Percentiles rank a stretch among this genome's conserved stretches.
Conservation (phyloP, 176 grass and related monocot species). For the Phyllostachys edulis region DNA sequence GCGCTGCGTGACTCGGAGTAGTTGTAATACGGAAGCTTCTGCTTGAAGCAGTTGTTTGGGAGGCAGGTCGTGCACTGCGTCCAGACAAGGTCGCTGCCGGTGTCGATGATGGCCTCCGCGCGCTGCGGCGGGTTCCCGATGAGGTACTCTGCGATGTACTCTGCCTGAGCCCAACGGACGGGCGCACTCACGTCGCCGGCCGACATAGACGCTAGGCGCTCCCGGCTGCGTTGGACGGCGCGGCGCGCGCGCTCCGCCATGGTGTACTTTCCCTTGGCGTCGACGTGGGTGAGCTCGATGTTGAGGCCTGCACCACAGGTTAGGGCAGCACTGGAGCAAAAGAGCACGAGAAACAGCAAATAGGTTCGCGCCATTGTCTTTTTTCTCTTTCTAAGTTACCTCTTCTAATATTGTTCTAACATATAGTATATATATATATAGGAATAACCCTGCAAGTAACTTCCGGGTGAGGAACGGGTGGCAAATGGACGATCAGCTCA, state of each 20-base stretch:
- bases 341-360: neutral
- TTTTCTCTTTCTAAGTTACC: too few species aligned
- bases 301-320: neutral
- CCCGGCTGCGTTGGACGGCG: neutral
- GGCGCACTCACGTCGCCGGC: neutral
- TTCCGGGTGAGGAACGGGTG: too few species aligned
- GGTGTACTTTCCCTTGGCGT: conserved; percentile 23
- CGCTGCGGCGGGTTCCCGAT: conserved; percentile 21
- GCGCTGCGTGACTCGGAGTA: neutral
- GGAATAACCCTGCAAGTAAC: too few species aligned
- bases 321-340: neutral
- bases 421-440: too few species aligned
- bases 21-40: conserved; percentile 31
- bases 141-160: conserved; percentile 21
- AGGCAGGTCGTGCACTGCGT: neutral
- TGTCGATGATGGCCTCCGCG: conserved; percentile 10
- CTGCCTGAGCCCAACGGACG: neutral
- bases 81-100: neutral
- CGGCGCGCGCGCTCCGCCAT: conserved; percentile 29
- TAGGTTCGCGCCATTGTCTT: conserved; percentile 23
- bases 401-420: too few species aligned
- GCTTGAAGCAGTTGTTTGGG: neutral
- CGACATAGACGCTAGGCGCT: neutral
- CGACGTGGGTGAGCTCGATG: conserved; percentile 28
- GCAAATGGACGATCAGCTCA: too few species aligned